These are phyloP conservation scores for Russula abietina DNA, from an alignment of 768 basidiomycete genomes.

Conservation along the genomic window DNA sequence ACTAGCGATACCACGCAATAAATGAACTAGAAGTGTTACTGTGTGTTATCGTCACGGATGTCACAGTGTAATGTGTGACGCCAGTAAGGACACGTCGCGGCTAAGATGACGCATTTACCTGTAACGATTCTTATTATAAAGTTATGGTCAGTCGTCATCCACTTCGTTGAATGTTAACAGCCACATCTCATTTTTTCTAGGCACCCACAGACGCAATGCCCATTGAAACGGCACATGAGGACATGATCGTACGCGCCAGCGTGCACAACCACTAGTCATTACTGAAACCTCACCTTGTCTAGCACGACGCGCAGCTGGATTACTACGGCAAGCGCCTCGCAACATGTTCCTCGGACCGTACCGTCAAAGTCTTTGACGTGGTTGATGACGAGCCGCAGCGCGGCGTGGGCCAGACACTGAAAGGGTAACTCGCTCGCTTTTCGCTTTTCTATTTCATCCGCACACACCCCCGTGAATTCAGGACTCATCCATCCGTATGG, in stretches of 20 bases:
- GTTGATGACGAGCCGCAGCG: conserved; percentile 79
- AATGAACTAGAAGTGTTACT: conserved; percentile 31
- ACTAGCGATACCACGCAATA: conserved; percentile 26
- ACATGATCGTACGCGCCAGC: conserved; percentile 84
- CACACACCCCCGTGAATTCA: too few relatives aligned
- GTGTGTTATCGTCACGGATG: background rate
- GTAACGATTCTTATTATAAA: background rate
- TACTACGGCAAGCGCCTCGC: conserved; percentile 97
- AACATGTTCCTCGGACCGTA: conserved; percentile 93
- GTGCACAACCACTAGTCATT: background rate
- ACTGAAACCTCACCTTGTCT: background rate
- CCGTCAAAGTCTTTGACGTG: conserved; percentile 92
- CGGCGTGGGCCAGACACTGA: conserved; percentile 63
- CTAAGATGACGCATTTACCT: background rate
- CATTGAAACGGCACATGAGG: conserved; percentile 94
- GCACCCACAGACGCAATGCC: conserved; percentile 58
- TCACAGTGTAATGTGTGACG: conserved; percentile 9
- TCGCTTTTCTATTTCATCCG: too few relatives aligned
- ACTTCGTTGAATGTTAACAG: background rate
- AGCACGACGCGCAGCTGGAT: conserved; percentile 98
- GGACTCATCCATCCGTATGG: too few relatives aligned
- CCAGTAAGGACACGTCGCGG: background rate
- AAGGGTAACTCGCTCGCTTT: conserved; percentile 67
- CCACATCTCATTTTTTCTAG: background rate
- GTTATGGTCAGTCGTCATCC: conserved; percentile 11